Evolutionary conservation across 257 asterid genomes (phyloP).

Genomic region (Handroanthus guayacan): DNA sequence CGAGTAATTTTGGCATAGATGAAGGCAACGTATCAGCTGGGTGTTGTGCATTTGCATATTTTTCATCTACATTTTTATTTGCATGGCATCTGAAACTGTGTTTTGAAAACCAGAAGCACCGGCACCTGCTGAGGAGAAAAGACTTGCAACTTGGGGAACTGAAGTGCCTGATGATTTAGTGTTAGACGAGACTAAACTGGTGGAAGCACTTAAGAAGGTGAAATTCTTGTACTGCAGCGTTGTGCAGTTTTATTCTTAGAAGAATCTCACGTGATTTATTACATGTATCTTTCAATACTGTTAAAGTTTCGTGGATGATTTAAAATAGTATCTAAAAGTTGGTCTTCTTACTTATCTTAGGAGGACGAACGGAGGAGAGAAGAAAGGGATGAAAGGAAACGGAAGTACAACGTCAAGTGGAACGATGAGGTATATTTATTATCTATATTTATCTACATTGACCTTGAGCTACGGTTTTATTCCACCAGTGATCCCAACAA

Average conservation of each 20-base stretch:
- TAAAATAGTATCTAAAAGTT: constrained; percentile 16
- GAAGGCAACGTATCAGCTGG: not conserved
- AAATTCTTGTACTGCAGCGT: constrained; percentile 3
- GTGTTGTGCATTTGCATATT: not conserved
- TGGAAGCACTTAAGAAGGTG: constrained; percentile 84
- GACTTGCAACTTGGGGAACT: constrained; percentile 88
- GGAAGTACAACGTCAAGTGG: constrained; percentile 90
- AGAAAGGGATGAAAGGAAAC: constrained; percentile 87
- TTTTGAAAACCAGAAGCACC: constrained; percentile 53
- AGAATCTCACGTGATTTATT: not conserved
- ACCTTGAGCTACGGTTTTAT: not conserved
- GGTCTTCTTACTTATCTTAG: constrained; percentile 41
- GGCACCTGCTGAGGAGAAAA: constrained; percentile 67
- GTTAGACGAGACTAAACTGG: constrained; percentile 69
- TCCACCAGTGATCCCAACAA: constrained; percentile 16
- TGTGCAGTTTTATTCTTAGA: not conserved
- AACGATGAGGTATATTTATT: constrained; percentile 72
- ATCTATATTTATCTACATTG: not conserved
- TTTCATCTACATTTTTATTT: not conserved
- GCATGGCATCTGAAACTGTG: constrained; percentile 25
- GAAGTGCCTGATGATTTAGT: constrained; percentile 88
- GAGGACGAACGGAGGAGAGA: constrained; percentile 86
- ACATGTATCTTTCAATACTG: not conserved
- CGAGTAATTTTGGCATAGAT: not conserved
- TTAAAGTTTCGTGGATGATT: constrained; percentile 1